Base-by-base conservation (phyloP, 2,329 filamentous ascomycete species). In the Sporothrix pseudoabietina region DNA sequence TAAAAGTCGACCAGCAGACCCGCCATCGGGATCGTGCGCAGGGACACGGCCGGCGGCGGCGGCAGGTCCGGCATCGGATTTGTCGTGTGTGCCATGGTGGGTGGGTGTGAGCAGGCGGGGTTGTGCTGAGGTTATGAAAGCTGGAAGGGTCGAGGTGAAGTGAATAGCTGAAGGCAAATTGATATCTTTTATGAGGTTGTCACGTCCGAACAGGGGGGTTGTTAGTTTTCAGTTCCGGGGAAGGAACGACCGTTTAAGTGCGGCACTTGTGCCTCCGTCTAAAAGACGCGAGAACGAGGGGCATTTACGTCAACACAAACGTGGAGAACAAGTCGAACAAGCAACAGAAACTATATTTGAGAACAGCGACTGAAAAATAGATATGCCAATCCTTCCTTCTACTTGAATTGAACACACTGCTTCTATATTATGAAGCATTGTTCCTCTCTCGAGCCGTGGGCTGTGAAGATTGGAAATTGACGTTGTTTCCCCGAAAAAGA, bases 1-100 rank as follows among this genome's bases (percentile, higher is more conserved):
- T 94, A 94, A 74, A 97, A 86, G 74, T 93, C 92, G 69, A 92
- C 89, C 10, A 92, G 85, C 71, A 98, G 89, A 65, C 94, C 94
- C 59, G 91, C 89, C 80, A 98, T 92, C 75, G 90, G 88, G 77
- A 92, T 85, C 26, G 89, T 90, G 75, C 85, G 87, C 75, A 85
- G 84, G 30, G 93, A 96, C 74, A 94, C 82, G 61, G 78, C 7
- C 6, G 84, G 82, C n/a, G 82, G 78, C 3, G 83, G 78, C 12
- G 83, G 79, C 16, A 85, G 80, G 61, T 71, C 49, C 2, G 71
- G 57, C 74, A 74, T 74, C 2, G 72, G 73, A 70, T 74, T 73
- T 47, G 74, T 73, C 5, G 73, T 75, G 39, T 59, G 55, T 1
- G 75, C 72, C 73, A 75, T 77, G 16, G 47, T 35, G 14, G 30